Base-by-base conservation (phyloP, 345 rosid species). In the Anacardium occidentale region DNA sequence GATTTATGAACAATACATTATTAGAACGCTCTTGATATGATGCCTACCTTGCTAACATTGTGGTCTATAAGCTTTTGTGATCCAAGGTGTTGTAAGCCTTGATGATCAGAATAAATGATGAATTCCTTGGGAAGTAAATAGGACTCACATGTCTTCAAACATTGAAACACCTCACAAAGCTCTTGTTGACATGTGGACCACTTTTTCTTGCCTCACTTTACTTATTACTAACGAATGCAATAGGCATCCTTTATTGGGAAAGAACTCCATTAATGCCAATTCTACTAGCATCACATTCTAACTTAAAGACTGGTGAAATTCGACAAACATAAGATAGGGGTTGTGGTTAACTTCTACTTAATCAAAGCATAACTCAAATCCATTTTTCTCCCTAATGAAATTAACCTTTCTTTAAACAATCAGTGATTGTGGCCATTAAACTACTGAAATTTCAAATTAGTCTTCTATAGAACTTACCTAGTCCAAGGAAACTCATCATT, bases 101-200 rank as follows among this genome's bases (percentile, higher is more conserved):
- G 69, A 42, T 67, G 74, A 45, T 77, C 4, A 1, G 6, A 22
- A 7, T 15, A 17, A 2, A 66, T 11, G 18, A 72, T 32, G n/a
- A 76, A 77, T 1, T 51, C 78, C 14, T 40, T 0, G 4, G 59
- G 5, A 77, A 20, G 5, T 34, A 66, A 13, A 51, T 66, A 59
- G 3, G 58, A 50, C 15, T 40, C 29, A 58, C 69, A 67, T 50
- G 66, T 47, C 34, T 44, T 21, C 4, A 55, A 21, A n/a, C n/a
- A n/a, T n/a, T 1, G 42, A 9, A 72, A 22, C 1, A 72, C 3
- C 6, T 62, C 73, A 72, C 72, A 72, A 6, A 66, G 59, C 15
- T 77, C 51, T 37, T 29, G 15, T 42, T 77, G 77, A 59, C 66
- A 77, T 5, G 34, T 71, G 17, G 20, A 47, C 40, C 5, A 34